Base-by-base conservation (phyloP, 75 land plant genomes). In the Larix kaempferi region DNA sequence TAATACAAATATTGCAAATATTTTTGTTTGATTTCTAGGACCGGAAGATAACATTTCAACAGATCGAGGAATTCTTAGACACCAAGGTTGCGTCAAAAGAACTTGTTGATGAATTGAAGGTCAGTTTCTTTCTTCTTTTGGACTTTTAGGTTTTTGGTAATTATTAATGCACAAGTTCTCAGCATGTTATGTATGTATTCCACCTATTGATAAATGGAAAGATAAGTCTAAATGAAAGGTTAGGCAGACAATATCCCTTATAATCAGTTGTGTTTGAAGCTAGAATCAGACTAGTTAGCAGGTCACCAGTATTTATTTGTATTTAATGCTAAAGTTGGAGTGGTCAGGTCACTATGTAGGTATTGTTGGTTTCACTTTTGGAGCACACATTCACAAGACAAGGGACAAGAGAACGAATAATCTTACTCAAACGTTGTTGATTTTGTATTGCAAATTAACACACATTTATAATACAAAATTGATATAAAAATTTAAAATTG, bases 41-140 rank as follows among this genome's bases (percentile, higher is more conserved):
- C 78, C 84, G 99, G 49, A 87, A 94, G 77, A 64, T 81, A 71
- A 94, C 99, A 25, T 29, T 96, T 5, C 56, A 86, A 56, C 85
- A 96, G 82, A 57, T 96, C 44, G 82, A 90, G 64, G 89, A 89
- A 69, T 92, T 94, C 78, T 78, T 94, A 37, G 89, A 87, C 67
- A 96, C 90, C 19, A 94, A 96, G 76, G 78, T 96, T 71, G 98
- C 95, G 29, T 91, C 98, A 5, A 85, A 91, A 57, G 99, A 92
- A 74, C 84, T 96, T 59, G 89, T 88, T 63, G 93, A 83, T 78
- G 99, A 96, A 23, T 59, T 96, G 54, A 84, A 92, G 98, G 99
- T 96, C 72, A 49, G 76, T 56, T 74, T 26, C 21, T 59, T 11
- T 74, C 11, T 33, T 15, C 41, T 71, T 60, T 55, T 26, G 56